A percentile compares a stretch with the other conserved stretches of the same genome.
Evolutionary conservation across 1,284 basidiomycete genomes (phyloP).

Genomic region (Cutaneotrichosporon dermatis): DNA sequence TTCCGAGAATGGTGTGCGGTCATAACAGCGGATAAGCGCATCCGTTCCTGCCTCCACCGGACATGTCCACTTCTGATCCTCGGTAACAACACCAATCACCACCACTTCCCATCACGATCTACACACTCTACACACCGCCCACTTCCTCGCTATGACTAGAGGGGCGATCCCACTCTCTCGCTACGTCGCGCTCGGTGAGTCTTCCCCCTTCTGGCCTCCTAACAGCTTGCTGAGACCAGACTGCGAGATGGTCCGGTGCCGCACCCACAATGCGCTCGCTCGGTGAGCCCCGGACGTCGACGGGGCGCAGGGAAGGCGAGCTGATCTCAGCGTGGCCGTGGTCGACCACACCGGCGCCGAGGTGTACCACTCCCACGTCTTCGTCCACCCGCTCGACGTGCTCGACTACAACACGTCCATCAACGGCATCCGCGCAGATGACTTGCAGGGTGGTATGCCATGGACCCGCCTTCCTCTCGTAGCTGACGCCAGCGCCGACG

Average conservation of each 20-base stretch:
- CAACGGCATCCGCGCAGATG: slow-evolving; percentile 49
- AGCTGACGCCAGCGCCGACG: slow-evolving; percentile 59
- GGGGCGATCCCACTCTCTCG: slow-evolving; percentile 14
- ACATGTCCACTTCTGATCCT: background rate
- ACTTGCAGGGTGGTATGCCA: slow-evolving; percentile 48
- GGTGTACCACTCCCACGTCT: slow-evolving; percentile 52
- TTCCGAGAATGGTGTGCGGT: too few species aligned
- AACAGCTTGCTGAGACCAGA: slow-evolving; percentile 19
- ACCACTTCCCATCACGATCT: too few species aligned
- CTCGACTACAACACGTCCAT: slow-evolving; percentile 54
- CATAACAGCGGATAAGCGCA: too few species aligned
- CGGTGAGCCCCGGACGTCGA: slow-evolving; percentile 13
- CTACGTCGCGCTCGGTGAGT: slow-evolving; percentile 37
- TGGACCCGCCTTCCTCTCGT: background rate
- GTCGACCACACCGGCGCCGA: slow-evolving; percentile 52
- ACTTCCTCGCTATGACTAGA: too few species aligned
- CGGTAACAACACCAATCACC: too few species aligned
- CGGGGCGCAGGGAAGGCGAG: background rate
- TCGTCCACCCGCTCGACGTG: slow-evolving; percentile 50
- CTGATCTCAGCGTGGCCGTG: slow-evolving; percentile 41
- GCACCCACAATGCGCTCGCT: slow-evolving; percentile 22
- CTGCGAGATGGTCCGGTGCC: slow-evolving; percentile 41
- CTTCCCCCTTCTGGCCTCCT: too few species aligned
- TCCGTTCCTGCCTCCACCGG: background rate
- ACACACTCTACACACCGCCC: too few species aligned